Evolutionary conservation across 805 yeast genomes (phyloP), one percentile per base, ranked within the genome.

Genomic region (Ascoidea asiatica): DNA sequence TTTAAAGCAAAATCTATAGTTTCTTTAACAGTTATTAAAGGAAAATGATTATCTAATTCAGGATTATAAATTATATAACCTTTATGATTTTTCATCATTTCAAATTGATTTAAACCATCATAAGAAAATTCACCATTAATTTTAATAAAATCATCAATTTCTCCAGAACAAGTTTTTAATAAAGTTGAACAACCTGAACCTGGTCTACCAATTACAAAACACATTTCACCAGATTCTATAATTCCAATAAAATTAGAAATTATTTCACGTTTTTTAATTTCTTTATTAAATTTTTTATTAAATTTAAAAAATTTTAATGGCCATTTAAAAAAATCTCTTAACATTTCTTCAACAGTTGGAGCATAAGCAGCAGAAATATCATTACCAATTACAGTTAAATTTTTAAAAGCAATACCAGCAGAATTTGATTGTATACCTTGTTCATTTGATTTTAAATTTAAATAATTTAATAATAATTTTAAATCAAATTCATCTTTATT

Each of bases 1-100:
- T 75, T 78, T 44, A 81, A 67, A 3, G 89, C 89, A 57, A 82
- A 83, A 48, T 68, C 66, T 46, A 83, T 63, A 8, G 92, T 83
- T 57, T 82, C 80, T 44, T 78, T 75, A 36, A 82, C 90, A 1
- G 87, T 81, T 50, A 82, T 65, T 51, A 79, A 79, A 8, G 92
- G 90, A 64, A 81, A 80, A 59, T 82, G 92, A 47, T 72, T 72
- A 56, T 82, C 92, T 46, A 78, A 62, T 59, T 74, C 80, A 35
- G 78, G 78, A 52, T 73, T 73, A 56, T 76, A 76, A 39, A 76
- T 62, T 41, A 76, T 60, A 51, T 75, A 84, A 23, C 75, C 69
- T 51, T 73, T 73, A 63, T 67, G 81, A 37, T 65, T 57, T 48
- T 67, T 59, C 63, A 78, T 64, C 79, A 82, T 77, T 49, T 78